phyloP scores from a whole-genome alignment of 75 land plant genomes.

The Larix kaempferi region DNA sequence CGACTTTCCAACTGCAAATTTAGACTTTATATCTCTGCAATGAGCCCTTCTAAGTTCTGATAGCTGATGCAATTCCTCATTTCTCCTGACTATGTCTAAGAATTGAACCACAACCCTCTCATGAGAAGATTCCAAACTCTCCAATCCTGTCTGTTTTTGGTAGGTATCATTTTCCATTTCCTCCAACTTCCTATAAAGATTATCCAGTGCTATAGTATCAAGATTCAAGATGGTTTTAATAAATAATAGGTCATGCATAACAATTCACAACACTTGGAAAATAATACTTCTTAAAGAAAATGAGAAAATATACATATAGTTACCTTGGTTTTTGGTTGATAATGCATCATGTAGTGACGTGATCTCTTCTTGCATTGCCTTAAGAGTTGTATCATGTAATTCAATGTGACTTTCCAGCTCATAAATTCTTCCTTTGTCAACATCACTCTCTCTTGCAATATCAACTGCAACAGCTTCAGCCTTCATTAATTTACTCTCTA shows the following conservation, averaged over 20 bases:
- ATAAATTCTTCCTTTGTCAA: slow-evolving; percentile 21
- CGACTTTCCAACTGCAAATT: slow-evolving; percentile 67
- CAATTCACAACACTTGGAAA: not conserved
- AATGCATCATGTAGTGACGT: slow-evolving; percentile 36
- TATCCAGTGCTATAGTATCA: not conserved
- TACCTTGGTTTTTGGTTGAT: slow-evolving; percentile 69
- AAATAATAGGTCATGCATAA: not conserved
- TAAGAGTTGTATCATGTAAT: slow-evolving; percentile 8
- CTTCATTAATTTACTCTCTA: slow-evolving; percentile 51
- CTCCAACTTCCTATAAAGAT: slow-evolving; percentile 29
- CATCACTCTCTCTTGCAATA: slow-evolving; percentile 31
- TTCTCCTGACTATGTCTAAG: slow-evolving; percentile 66
- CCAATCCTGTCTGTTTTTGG: slow-evolving; percentile 45
- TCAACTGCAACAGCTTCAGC: slow-evolving; percentile 45
- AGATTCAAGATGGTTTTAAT: not conserved
- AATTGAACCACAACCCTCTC: slow-evolving; percentile 62
- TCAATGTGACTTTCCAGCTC: slow-evolving; percentile 36
- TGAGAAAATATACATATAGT: slow-evolving; percentile 8
- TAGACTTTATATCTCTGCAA: slow-evolving; percentile 80
- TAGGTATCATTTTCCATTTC: slow-evolving; percentile 57
- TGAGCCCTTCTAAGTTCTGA: slow-evolving; percentile 74
- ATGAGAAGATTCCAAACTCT: slow-evolving; percentile 67
- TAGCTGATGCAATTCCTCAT: slow-evolving; percentile 70
- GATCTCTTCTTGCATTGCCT: slow-evolving; percentile 30
- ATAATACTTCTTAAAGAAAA: not conserved